These are phyloP conservation scores for Wallacemonas sp. DNA, from an alignment of 208 protist species.

Conservation along the genomic window DNA sequence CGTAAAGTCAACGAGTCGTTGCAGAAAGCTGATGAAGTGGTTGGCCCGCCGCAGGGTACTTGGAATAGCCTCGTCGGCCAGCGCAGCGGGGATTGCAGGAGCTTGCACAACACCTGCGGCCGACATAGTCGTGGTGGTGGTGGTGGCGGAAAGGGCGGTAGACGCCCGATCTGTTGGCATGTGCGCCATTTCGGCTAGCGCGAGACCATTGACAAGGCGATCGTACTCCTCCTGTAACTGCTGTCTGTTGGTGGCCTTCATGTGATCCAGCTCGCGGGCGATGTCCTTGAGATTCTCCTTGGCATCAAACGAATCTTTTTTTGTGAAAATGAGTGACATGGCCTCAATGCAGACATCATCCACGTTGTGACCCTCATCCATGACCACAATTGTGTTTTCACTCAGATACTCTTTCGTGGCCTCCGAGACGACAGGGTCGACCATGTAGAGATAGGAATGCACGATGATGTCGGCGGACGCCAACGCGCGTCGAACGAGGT, in stretches of 20 bases:
- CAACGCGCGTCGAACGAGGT: conserved; percentile 85
- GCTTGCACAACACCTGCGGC: conserved; percentile 18
- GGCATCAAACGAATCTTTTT: conserved; percentile 79
- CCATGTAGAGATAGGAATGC: conserved; percentile 98
- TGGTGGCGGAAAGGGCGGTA: neutral
- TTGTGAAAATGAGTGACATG: conserved; percentile 96
- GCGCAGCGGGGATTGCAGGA: conserved; percentile 56
- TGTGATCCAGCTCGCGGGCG: conserved; percentile 54
- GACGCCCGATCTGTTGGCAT: conserved; percentile 24
- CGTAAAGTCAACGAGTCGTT: conserved; percentile 95
- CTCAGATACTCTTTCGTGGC: conserved; percentile 91
- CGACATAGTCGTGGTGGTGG: conserved; percentile 2
- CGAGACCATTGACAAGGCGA: conserved; percentile 91
- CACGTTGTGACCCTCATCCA: conserved; percentile 99
- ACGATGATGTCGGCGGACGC: conserved; percentile 97
- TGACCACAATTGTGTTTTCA: conserved; percentile 97
- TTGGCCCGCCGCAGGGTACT: conserved; percentile 95
- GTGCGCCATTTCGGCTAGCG: conserved; percentile 71
- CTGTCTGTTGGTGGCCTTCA: conserved; percentile 89
- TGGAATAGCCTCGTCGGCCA: conserved; percentile 95
- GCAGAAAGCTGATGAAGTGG: conserved; percentile 95
- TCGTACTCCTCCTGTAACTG: conserved; percentile 94
- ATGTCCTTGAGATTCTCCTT: conserved; percentile 88
- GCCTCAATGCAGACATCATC: conserved; percentile 99
- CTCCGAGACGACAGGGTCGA: conserved; percentile 97